Conservation (phyloP, 73 alveolate genomes). For the Stentor roeselii region DNA sequence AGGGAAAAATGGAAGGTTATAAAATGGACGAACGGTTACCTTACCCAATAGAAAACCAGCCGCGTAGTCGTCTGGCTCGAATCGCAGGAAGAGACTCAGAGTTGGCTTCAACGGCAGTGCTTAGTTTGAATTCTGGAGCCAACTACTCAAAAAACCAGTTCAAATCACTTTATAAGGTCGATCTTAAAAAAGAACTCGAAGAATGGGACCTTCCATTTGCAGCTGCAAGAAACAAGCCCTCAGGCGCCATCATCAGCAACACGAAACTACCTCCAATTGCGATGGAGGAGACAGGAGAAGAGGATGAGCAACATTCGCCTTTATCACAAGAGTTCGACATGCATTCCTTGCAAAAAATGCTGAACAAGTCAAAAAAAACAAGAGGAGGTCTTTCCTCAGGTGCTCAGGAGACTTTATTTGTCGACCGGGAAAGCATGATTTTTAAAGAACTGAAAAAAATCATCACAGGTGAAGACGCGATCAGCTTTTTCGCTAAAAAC, state of each 20-base stretch:
- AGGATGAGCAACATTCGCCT: background rate
- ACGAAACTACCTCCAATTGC: slow-evolving; percentile 22
- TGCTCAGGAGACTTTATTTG: slow-evolving; percentile 20
- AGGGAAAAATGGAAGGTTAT: background rate
- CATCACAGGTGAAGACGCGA: slow-evolving; percentile 82
- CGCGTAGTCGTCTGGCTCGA: slow-evolving; percentile 20
- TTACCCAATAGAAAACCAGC: slow-evolving; percentile 6
- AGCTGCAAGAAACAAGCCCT: background rate
- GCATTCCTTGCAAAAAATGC: slow-evolving; percentile 6
- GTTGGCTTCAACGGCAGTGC: slow-evolving; percentile 27
- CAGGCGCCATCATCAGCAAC: background rate
- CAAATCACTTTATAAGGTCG: slow-evolving; percentile 20
- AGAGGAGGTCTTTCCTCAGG: slow-evolving; percentile 12
- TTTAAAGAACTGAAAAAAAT: slow-evolving; percentile 51
- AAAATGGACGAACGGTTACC: slow-evolving; percentile 26
- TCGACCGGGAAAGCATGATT: slow-evolving; percentile 23
- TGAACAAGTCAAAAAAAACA: slow-evolving; percentile 6
- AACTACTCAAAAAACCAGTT: slow-evolving; percentile 13
- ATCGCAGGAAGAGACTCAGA: slow-evolving; percentile 24
- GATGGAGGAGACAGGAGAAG: slow-evolving; percentile 2
- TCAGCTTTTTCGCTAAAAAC: slow-evolving; percentile 79
- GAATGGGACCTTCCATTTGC: slow-evolving; percentile 30
- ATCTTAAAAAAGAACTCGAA: slow-evolving; percentile 23
- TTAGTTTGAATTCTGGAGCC: slow-evolving; percentile 4
- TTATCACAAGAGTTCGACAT: background rate